Evolutionary conservation across 1,139 yeast species (phyloP), one percentile per base, ranked within the genome.

Genomic region (Candida neerlandica): DNA sequence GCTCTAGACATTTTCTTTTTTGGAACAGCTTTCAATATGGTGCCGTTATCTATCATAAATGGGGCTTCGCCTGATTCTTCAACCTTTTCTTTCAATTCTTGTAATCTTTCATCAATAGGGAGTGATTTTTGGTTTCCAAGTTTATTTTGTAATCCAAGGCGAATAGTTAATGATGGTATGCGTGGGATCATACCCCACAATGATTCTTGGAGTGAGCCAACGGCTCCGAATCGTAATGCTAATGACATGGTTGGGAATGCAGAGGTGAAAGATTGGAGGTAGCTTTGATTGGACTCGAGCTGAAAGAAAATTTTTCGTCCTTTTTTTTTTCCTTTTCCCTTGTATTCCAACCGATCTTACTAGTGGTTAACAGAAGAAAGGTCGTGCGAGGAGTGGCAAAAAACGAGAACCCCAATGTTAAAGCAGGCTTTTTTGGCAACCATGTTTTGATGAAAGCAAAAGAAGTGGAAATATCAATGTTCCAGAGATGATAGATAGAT

Each of bases 1-100:
- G 84, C 82, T 65, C 89, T 89, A 7, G 98, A 90, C 11, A 84
- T 84, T 69, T 90, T 91, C 81, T 92, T 91, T 76, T 94, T 94
- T 50, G 99, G 98, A 2, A 85, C 97, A 2, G 99, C 98, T 56
- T 75, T 75, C 52, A 89, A 75, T 35, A 89, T 80, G 56, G 69
- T 64, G 19, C 96, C 96, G 57, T 82, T 78, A 59, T 80, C 85
- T 39, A 71, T 61, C 67, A 67, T 63, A 54, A 71, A 70, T 19
- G 77, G 75, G 7, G 70, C 62, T 41, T 60, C 60, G 5, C 67
- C 55, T 46, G 61, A 58, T 44, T 57, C 53, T 50, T 67, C 70
- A 48, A 70, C 59, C 48, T 67, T 66, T 49, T 69, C 66, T 49
- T 58, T 62, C 51, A 71, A 62, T 51, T 69, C 73, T 49, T 66